A percentile compares a stretch with the other conserved stretches of the same genome.
phyloP scores from a whole-genome alignment of 2,329 filamentous ascomycete species.

The Microcera coccophila region DNA sequence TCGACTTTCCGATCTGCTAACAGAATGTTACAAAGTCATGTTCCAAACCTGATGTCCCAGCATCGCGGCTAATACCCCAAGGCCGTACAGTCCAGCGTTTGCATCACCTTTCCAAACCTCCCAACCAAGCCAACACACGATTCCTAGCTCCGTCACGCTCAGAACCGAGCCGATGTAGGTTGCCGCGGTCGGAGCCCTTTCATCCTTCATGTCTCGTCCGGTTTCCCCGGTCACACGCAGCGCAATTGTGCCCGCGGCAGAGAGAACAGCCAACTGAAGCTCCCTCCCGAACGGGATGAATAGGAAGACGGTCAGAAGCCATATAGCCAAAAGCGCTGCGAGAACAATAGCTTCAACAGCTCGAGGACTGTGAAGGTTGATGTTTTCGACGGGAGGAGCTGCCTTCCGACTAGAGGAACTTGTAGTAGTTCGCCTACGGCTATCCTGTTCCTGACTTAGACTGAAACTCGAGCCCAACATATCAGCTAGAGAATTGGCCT shows the following conservation, averaged over 20 bases:
- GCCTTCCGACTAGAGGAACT: not conserved
- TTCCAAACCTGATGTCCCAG: slow-evolving; percentile 31
- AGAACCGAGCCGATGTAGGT: slow-evolving; percentile 26
- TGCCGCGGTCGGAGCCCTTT: slow-evolving; percentile 14
- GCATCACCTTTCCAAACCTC: slow-evolving; percentile 27
- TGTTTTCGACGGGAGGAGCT: not conserved
- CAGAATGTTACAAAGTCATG: slow-evolving; percentile 15
- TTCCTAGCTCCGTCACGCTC: slow-evolving; percentile 31
- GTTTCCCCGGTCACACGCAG: slow-evolving; percentile 29
- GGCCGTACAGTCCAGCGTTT: slow-evolving; percentile 25
- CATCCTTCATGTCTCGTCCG: slow-evolving; percentile 11
- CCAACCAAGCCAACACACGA: slow-evolving; percentile 33
- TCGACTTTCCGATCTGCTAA: no score
- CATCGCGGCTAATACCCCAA: slow-evolving; percentile 29
- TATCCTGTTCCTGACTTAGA: slow-evolving; percentile 31
- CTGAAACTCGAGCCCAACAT: slow-evolving; percentile 43
- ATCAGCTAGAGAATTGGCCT: slow-evolving; percentile 42
- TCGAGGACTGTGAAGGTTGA: slow-evolving; percentile 2
- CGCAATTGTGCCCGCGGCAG: slow-evolving; percentile 28
- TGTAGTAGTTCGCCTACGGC: not conserved
- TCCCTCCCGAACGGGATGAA: slow-evolving; percentile 26
- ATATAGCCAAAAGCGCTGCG: slow-evolving; percentile 20
- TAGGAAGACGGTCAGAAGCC: slow-evolving; percentile 22
- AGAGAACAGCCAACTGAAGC: slow-evolving; percentile 25
- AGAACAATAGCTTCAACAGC: slow-evolving; percentile 23